Percentiles rank a stretch among this genome's conserved stretches.
Conservation (phyloP, 202 grass and related monocot species). For the Musa balbisiana region DNA sequence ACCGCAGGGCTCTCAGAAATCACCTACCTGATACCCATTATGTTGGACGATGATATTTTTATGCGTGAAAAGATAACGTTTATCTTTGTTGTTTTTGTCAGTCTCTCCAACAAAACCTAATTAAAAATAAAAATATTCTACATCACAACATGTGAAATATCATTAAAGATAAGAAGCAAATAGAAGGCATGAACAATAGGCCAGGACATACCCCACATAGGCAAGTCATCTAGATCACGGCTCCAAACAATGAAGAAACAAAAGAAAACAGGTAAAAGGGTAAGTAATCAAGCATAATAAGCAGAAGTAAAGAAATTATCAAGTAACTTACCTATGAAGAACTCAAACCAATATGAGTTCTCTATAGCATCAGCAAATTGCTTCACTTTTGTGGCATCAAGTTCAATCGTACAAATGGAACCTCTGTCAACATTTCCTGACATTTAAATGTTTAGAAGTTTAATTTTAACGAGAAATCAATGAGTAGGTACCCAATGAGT, state of each 20-base stretch:
- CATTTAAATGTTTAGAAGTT: slow-evolving; percentile 26
- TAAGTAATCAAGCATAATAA: slow-evolving; percentile 8
- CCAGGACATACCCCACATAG: slow-evolving; percentile 81
- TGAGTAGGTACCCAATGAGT: too few relatives aligned
- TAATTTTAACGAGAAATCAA: too few relatives aligned
- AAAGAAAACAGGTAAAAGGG: slow-evolving; percentile 5
- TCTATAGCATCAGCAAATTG: slow-evolving; percentile 83
- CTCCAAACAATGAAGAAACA: slow-evolving; percentile 3
- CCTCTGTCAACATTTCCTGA: slow-evolving; percentile 76
- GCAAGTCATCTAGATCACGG: slow-evolving; percentile 74
- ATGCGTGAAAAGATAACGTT: slow-evolving; percentile 84
- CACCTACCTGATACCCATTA: slow-evolving; percentile 66
- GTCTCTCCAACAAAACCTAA: slow-evolving; percentile 85
- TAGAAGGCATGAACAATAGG: slow-evolving; percentile 10
- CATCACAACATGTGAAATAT: slow-evolving; percentile 7
- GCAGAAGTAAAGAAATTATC: neutral
- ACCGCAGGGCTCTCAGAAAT: neutral
- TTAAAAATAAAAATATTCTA: slow-evolving; percentile 25
- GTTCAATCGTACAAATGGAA: slow-evolving; percentile 73
- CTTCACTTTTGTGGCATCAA: slow-evolving; percentile 59
- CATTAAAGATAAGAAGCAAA: slow-evolving; percentile 16
- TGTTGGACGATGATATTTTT: slow-evolving; percentile 77
- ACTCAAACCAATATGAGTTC: slow-evolving; percentile 90
- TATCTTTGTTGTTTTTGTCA: slow-evolving; percentile 69
- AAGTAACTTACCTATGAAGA: slow-evolving; percentile 71